Evolutionary conservation across 352 stramenopile genomes (phyloP), one percentile per base, ranked within the genome.

Genomic region (Chrysophaeum taylorii): DNA sequence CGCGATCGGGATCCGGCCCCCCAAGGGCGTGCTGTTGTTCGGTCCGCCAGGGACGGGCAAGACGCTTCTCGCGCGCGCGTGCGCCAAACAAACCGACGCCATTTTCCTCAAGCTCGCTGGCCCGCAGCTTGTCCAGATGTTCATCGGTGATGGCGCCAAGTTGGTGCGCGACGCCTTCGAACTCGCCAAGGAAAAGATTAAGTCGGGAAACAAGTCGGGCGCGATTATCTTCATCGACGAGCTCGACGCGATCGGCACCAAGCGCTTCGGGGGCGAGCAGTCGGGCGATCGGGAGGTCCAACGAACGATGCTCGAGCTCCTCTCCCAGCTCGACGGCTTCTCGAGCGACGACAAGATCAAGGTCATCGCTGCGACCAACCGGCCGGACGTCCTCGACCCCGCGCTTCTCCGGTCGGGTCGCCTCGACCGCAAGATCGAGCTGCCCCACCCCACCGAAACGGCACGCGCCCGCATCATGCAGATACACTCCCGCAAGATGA

Each of bases 221-320:
- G 94, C 93, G 35, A 99, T 99, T 79, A 96, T 99, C 70, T 99
- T 99, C 81, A 99, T 99, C 82, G 94, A 99, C 77, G 94, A 99
- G 81, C 86, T 99, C 73, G 94, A 99, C 86, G 94, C 94, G 12
- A 98, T 98, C 80, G 94, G 93, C 69, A 97, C 93, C 18, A 99
- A 98, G 81, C 89, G 94, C 63, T 97, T 91, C 70, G 88, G 87
- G 64, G 86, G 88, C 29, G 88, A 96, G 74, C 84, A 94, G 72
- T 86, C 77, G n/a, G 89, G 89, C 42, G 92, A 97, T 77, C 86
- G 92, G 43, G 94, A 98, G 81, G 92, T 98, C 33, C 94, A 99
- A 82, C 88, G 94, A 42, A 98, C 94, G 70, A 98, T 98, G 94
- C 81, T 98, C 50, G 94, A 98, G 82, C 85, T 98, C 53, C 82